Percentiles rank a stretch among this genome's conserved stretches.
Conservation (phyloP, 345 rosid species). For the Brassica carinata region DNA sequence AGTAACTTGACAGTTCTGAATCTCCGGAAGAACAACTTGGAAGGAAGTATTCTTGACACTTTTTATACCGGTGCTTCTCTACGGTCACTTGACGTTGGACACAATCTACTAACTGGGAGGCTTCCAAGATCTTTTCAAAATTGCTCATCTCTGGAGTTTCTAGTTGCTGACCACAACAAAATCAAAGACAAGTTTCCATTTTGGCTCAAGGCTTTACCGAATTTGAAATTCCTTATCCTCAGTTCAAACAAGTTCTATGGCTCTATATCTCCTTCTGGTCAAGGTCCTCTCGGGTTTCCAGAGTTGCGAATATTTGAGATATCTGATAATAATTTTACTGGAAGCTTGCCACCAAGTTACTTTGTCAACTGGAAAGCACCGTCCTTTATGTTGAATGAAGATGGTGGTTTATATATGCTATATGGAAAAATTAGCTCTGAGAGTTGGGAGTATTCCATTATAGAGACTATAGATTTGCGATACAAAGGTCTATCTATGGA, state of each 20-base stretch:
- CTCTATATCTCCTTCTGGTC: not conserved
- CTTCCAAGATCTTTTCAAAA: conserved; percentile 27
- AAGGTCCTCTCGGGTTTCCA: not conserved
- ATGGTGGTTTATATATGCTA: not conserved
- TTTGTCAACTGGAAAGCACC: not conserved
- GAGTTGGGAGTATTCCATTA: not conserved
- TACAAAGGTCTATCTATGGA: not conserved
- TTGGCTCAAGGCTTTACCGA: not conserved
- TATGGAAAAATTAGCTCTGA: not conserved
- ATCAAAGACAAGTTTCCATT: not conserved
- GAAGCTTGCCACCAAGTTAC: not conserved
- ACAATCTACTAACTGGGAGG: not conserved
- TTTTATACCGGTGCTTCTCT: not conserved
- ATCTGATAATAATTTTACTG: not conserved
- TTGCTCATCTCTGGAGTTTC: not conserved
- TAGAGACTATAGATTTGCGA: not conserved
- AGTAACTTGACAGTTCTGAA: not conserved
- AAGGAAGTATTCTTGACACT: not conserved
- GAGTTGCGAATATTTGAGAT: not conserved
- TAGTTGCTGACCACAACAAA: not conserved
- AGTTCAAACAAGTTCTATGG: not conserved
- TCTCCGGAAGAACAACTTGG: not conserved
- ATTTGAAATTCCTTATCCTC: not conserved
- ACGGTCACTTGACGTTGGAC: not conserved
- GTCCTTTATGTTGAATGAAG: not conserved